A percentile compares a stretch with the other conserved stretches of the same genome.
Evolutionary conservation across 257 asterid genomes (phyloP).

Genomic region (Gentiana macrophylla): DNA sequence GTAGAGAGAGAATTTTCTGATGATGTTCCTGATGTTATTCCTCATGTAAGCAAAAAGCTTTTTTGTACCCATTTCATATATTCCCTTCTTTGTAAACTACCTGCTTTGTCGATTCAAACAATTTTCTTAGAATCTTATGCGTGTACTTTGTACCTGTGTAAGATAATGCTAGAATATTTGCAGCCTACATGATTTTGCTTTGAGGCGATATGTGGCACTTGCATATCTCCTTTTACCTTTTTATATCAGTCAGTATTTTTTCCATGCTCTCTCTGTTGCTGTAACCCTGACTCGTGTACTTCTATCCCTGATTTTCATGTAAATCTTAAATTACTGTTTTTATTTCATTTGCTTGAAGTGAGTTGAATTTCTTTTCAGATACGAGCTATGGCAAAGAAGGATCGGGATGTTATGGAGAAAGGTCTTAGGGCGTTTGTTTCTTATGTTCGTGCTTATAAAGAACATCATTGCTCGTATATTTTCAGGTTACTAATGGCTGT

Average conservation of each 20-base stretch:
- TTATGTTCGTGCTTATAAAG: constrained; percentile 85
- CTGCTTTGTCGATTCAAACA: not conserved
- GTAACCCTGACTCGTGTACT: not conserved
- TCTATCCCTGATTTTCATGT: not conserved
- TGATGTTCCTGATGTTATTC: constrained; percentile 55
- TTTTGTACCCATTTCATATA: not conserved
- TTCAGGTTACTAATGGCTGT: constrained; percentile 45
- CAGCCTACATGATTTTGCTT: too few species aligned
- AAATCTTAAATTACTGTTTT: not conserved
- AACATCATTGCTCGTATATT: constrained; percentile 76
- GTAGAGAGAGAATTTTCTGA: constrained; percentile 49
- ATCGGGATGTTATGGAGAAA: constrained; percentile 94
- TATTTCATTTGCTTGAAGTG: not conserved
- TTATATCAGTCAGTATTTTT: too few species aligned
- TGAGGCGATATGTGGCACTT: not conserved
- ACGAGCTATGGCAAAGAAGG: constrained; percentile 66
- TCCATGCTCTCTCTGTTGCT: too few species aligned
- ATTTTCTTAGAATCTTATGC: not conserved
- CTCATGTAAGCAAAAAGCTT: constrained; percentile 37
- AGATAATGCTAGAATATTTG: not conserved
- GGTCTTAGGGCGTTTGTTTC: constrained; percentile 92
- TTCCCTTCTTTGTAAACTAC: not conserved
- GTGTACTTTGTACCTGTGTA: not conserved
- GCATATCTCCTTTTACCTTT: too few species aligned
- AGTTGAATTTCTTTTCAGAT: constrained; percentile 31